Percentiles rank a stretch among this genome's conserved stretches.
phyloP scores from a whole-genome alignment of 2,329 filamentous ascomycete genomes.

The Cladosporium sp. region DNA sequence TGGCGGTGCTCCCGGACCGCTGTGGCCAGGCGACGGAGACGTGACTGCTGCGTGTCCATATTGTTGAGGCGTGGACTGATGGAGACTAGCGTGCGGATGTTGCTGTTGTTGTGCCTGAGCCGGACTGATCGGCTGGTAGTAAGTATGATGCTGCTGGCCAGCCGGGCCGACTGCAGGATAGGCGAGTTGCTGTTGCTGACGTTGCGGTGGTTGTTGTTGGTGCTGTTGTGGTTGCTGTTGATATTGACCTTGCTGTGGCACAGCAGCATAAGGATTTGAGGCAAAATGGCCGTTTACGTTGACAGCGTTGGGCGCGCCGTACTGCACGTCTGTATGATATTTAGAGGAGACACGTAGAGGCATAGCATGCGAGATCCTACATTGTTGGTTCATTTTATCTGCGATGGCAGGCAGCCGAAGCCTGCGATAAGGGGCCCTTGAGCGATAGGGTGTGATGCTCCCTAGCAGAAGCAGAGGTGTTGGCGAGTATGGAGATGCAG shows the following conservation, averaged over 20 bases:
- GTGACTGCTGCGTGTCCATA: constrained; percentile 1
- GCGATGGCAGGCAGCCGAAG: background rate
- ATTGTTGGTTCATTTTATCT: background rate
- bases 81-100: constrained; percentile 1
- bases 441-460: background rate
- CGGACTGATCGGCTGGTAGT: constrained; percentile 8
- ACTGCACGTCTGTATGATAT: background rate
- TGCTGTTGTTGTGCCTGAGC: constrained; percentile 1
- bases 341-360: background rate
- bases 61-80: background rate
- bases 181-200: background rate
- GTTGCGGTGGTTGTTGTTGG: constrained; percentile 12
- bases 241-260: constrained; percentile 1
- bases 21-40: constrained; percentile 2
- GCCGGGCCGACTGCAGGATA: background rate
- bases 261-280: background rate
- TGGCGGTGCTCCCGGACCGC: constrained; percentile 26
- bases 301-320: background rate
- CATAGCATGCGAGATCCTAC: background rate
- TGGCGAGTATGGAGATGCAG: background rate
- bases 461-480: background rate
- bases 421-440: background rate
- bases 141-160: constrained; percentile 14
- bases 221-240: constrained; percentile 14
- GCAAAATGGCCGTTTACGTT: background rate